phyloP scores from a whole-genome alignment of 2,329 filamentous ascomycete genomes.

The Raffaelea albimanens region DNA sequence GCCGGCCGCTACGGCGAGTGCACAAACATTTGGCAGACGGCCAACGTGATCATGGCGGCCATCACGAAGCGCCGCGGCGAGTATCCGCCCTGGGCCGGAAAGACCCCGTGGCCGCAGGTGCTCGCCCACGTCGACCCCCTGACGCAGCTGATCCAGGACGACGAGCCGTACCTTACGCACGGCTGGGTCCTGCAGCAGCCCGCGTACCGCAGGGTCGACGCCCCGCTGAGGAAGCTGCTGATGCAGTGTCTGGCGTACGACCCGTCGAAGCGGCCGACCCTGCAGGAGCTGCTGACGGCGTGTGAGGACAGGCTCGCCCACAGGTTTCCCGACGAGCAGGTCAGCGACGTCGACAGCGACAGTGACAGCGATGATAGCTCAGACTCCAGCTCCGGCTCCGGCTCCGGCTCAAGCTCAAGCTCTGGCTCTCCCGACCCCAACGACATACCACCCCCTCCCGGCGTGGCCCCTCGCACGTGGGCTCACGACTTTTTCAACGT shows the following conservation, averaged over 20 bases:
- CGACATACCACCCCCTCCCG: too few species aligned
- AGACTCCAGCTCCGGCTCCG: too few species aligned
- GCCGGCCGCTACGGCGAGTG: conserved; percentile 8
- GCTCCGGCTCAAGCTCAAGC: too few species aligned
- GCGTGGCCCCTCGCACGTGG: too few species aligned
- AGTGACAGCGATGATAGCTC: background rate
- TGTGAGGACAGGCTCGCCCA: conserved; percentile 23
- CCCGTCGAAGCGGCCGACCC: conserved; percentile 4
- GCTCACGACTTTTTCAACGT: too few species aligned
- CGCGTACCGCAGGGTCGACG: background rate
- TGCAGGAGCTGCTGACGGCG: conserved; percentile 2
- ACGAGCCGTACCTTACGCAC: background rate
- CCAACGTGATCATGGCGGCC: conserved; percentile 4
- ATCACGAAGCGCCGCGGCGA: conserved; percentile 2
- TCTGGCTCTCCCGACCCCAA: too few species aligned
- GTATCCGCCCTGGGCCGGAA: background rate
- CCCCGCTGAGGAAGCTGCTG: conserved; percentile 5
- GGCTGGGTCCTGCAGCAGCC: background rate
- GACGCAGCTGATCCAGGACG: background rate
- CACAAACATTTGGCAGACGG: conserved; percentile 12
- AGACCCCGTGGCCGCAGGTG: background rate
- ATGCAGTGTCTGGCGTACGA: conserved; percentile 9
- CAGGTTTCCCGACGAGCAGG: conserved; percentile 22
- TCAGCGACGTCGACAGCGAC: conserved; percentile 39
- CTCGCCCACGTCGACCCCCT: background rate